These are phyloP conservation scores for Fragilaria crotonensis DNA, from an alignment of 108 stramenopile species.

Conservation along the genomic window DNA sequence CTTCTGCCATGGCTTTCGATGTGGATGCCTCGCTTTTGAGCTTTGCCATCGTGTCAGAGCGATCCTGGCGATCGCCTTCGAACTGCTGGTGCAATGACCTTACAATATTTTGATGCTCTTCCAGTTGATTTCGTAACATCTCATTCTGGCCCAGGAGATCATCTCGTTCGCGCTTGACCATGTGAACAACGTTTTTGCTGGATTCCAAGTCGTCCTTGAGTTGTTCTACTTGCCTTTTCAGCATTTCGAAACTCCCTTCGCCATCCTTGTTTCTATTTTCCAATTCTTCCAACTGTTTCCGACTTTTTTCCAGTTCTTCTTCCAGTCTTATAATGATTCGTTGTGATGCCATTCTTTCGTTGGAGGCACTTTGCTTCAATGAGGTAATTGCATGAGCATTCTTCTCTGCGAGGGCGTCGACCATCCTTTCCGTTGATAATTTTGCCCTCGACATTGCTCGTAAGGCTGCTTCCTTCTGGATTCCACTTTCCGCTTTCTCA, in stretches of 20 bases:
- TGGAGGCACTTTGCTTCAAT: conserved; percentile 30
- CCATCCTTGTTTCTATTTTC: conserved; percentile 6
- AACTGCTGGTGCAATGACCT: conserved; percentile 16
- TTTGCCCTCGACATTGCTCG: conserved; percentile 34
- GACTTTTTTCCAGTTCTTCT: conserved; percentile 26
- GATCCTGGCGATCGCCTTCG: conserved; percentile 17
- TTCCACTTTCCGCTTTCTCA: conserved; percentile 24
- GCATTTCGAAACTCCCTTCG: conserved; percentile 13
- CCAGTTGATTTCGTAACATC: conserved; percentile 17
- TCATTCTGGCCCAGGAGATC: conserved; percentile 24
- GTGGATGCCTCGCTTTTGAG: conserved; percentile 39
- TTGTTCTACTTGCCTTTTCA: conserved; percentile 18
- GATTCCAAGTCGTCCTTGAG: conserved; percentile 16
- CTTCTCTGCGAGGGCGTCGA: conserved; percentile 32
- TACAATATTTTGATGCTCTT: conserved; percentile 25
- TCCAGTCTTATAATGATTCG: conserved; percentile 40
- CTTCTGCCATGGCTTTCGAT: conserved; percentile 45
- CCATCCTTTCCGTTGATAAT: conserved; percentile 26
- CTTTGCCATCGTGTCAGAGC: conserved; percentile 28
- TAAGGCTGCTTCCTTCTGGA: conserved; percentile 31
- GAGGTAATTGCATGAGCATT: conserved; percentile 33
- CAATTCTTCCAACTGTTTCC: conserved; percentile 26
- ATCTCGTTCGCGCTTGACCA: conserved; percentile 29
- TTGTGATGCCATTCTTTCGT: conserved; percentile 41
- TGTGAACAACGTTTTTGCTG: conserved; percentile 18